Conservation (phyloP, 208 protist genomes). For the Trypanosoma caninum region DNA sequence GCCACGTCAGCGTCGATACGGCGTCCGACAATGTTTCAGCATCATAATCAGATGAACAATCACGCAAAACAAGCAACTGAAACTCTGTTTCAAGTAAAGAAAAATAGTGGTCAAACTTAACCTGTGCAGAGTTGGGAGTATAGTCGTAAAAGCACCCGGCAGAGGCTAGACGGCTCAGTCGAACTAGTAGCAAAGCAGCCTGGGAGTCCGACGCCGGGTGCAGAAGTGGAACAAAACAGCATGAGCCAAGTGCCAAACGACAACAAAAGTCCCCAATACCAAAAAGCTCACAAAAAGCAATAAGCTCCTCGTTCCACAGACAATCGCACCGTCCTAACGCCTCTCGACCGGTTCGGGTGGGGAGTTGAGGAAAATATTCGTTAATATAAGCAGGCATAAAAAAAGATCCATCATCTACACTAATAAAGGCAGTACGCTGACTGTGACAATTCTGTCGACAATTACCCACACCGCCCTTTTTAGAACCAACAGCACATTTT, state of each 20-base stretch:
- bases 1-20: conserved; percentile 21
- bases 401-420: background rate
- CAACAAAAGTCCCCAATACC: conserved; percentile 24
- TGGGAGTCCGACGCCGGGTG: background rate
- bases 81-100: conserved; percentile 27
- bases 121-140: background rate
- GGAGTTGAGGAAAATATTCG: conserved; percentile 13
- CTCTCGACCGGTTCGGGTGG: conserved; percentile 5
- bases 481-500: background rate
- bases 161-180: conserved; percentile 22
- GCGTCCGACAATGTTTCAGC: background rate
- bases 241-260: conserved; percentile 27
- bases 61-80: conserved; percentile 21
- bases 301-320: conserved; percentile 28
- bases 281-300: conserved; percentile 22
- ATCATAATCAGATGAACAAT: background rate
- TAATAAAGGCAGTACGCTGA: too few species aligned
- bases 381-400: background rate
- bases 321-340: conserved; percentile 24
- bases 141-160: conserved; percentile 20
- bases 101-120: conserved; percentile 9
- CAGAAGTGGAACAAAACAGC: background rate
- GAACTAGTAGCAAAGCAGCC: conserved; percentile 17
- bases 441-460: background rate
- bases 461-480: background rate